Evolutionary conservation across 179 eudicot genomes (phyloP), one percentile per base, ranked within the genome.

Genomic region (Vitellaria paradoxa): DNA sequence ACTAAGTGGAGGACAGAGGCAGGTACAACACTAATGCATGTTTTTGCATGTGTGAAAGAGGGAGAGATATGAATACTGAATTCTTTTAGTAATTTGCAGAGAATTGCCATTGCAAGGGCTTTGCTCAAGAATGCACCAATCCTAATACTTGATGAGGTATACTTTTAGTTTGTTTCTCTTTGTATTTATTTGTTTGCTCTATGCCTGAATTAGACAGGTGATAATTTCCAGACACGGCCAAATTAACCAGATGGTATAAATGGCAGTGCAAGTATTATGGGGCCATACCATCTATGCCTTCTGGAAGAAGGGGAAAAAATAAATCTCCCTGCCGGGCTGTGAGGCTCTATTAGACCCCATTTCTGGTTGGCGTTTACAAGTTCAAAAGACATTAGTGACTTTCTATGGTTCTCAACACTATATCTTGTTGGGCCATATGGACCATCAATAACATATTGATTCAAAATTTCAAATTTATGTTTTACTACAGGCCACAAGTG

Each of bases 21-120:
- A 93, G 99, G 99, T 96, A 91, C 46, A 63, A 55, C 9, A 23
- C 30, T 55, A 72, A 12, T 30, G 49, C 3, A 10, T 69, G 69
- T 45, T 0, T 75, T 53, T 7, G 60, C 37, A 12, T 4, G 62
- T 8, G 12, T 57, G 73, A 17, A 37, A 47, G 52, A 8, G 45
- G 9, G 56, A 2, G 52, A 72, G 73, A 65, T 59, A 49, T n/a
- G 30, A 4, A 24, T 77, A 61, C 55, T 81, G 73, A 81, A 8
- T 21, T 17, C 12, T 20, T 23, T 26, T 74, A 63, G 73, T 37
- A 67, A 70, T 81, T 82, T 85, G 84, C 92, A 96, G 98, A 89
- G 99, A 83, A 67, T 96, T 78, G 99, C 99, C 79, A 93, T 96
- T 79, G 98, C 99, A 30, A 88, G 98, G 85, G 98, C 99, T 78